These are phyloP conservation scores for Solanum medicagineum DNA, from an alignment of 257 asterid genomes.

Conservation along the genomic window DNA sequence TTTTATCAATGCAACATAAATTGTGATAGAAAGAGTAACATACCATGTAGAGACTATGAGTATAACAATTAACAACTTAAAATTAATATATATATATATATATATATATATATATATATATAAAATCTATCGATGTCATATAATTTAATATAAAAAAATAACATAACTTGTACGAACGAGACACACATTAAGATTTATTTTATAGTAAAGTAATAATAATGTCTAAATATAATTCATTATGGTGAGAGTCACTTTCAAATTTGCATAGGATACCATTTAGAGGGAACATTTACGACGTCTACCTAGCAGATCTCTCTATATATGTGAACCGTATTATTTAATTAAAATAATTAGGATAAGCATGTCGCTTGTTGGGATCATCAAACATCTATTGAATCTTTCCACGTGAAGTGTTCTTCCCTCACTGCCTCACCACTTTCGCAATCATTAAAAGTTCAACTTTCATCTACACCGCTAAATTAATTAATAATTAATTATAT, in stretches of 20 bases:
- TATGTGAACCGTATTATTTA: not conserved
- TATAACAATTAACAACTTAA: no score
- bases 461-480: not conserved
- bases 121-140: no score
- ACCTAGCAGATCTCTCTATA: not conserved
- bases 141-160: no score
- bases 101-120: no score
- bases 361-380: not conserved
- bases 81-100: no score
- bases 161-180: no score
- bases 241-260: not conserved
- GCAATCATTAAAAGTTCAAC: not conserved
- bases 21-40: no score
- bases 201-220: not conserved
- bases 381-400: constrained; percentile 18
- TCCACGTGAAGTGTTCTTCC: constrained; percentile 30
- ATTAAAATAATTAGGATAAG: not conserved
- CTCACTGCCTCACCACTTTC: not conserved
- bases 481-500: not conserved
- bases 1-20: no score
- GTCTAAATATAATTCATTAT: not conserved
- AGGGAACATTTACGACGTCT: not conserved
- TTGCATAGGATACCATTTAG: not conserved
- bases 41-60: no score
- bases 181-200: no score